These are phyloP conservation scores for Aureobasidium leucospermi DNA, from an alignment of 2,329 filamentous ascomycete species.

Conservation along the genomic window DNA sequence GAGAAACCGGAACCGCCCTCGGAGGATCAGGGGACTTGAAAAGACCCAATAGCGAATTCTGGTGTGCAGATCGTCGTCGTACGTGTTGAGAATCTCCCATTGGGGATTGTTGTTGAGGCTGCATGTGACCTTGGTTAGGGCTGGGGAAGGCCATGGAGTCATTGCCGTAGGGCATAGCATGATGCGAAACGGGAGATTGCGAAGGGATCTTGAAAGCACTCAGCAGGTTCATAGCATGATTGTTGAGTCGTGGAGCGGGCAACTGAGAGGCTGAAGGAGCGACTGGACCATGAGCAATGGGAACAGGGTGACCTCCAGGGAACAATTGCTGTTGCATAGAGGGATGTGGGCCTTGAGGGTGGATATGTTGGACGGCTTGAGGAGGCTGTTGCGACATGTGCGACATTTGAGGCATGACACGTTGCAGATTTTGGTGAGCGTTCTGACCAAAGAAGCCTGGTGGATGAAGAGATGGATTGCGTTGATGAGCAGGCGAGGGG, in stretches of 20 bases:
- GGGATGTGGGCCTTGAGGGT: slow-evolving; percentile 8
- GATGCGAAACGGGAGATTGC: background rate
- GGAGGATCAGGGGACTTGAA: slow-evolving; percentile 31
- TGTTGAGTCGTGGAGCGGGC: slow-evolving; percentile 51
- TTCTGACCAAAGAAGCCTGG: slow-evolving; percentile 17
- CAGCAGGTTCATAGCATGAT: slow-evolving; percentile 51
- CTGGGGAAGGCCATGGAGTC: background rate
- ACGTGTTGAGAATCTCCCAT: background rate
- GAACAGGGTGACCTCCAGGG: slow-evolving; percentile 19
- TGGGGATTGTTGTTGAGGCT: background rate
- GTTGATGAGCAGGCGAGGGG: slow-evolving; percentile 27
- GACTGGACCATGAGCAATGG: slow-evolving; percentile 32
- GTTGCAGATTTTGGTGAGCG: slow-evolving; percentile 2
- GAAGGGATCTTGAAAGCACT: slow-evolving; percentile 46
- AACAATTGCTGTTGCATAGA: slow-evolving; percentile 20
- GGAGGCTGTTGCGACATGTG: slow-evolving; percentile 11
- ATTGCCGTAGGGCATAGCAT: background rate
- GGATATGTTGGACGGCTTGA: slow-evolving; percentile 8
- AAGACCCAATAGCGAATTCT: slow-evolving; percentile 39
- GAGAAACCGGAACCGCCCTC: slow-evolving; percentile 17
- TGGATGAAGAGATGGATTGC: slow-evolving; percentile 28
- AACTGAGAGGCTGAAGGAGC: slow-evolving; percentile 51
- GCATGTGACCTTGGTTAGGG: slow-evolving; percentile 14
- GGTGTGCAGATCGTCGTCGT: slow-evolving; percentile 32
- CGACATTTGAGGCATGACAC: slow-evolving; percentile 3